Conservation (phyloP, 2,329 filamentous ascomycete species). For the Pseudonectria foliicola region DNA sequence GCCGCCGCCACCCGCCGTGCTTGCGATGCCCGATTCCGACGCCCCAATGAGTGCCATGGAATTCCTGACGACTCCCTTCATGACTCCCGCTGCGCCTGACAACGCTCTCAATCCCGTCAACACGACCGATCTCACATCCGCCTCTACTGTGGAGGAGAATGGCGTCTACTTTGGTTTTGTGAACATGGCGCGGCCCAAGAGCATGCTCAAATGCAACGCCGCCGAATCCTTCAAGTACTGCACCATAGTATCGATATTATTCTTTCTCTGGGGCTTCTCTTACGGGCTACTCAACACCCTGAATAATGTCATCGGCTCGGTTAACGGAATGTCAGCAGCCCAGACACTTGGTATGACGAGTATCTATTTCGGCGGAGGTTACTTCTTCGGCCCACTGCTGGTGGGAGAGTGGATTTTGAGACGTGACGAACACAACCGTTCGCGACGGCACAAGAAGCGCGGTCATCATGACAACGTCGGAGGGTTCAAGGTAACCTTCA, state of each 20-base stretch:
- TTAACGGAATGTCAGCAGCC: constrained; percentile 53
- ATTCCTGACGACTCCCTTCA: constrained; percentile 39
- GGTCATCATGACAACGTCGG: constrained; percentile 40
- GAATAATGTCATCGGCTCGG: constrained; percentile 60
- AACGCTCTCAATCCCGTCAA: constrained; percentile 10
- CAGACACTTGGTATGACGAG: constrained; percentile 62
- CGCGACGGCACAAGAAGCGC: constrained; percentile 27
- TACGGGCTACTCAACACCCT: constrained; percentile 81
- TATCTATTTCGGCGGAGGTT: constrained; percentile 64
- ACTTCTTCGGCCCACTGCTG: constrained; percentile 61
- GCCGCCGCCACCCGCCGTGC: constrained; percentile 17
- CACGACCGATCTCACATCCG: constrained; percentile 28
- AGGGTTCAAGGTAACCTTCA: constrained; percentile 76
- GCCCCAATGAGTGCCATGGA: constrained; percentile 33
- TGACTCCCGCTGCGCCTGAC: constrained; percentile 12
- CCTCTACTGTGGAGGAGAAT: constrained; percentile 30
- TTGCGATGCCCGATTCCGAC: constrained; percentile 17
- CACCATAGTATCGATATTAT: constrained; percentile 68
- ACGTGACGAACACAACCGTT: constrained; percentile 54
- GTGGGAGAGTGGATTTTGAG: constrained; percentile 66
- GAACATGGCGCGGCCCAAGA: constrained; percentile 61
- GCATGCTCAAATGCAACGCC: constrained; percentile 58
- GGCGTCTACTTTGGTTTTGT: constrained; percentile 70
- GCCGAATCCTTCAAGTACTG: constrained; percentile 65
- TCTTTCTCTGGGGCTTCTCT: constrained; percentile 85